Evolutionary conservation across 345 rosid species (phyloP), one percentile per base, ranked within the genome.

Genomic region (Nasturtium officinale): DNA sequence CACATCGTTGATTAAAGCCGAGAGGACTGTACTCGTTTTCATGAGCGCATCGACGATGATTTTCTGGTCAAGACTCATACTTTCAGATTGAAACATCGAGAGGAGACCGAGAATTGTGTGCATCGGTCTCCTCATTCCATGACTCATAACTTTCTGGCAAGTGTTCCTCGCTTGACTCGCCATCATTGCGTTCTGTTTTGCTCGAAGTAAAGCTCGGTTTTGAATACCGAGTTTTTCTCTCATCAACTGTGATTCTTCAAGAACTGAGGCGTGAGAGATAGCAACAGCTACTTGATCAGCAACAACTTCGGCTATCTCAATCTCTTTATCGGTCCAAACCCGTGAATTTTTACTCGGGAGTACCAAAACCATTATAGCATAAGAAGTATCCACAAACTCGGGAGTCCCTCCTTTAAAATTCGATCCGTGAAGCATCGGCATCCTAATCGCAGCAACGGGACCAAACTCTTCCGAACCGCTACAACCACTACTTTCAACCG

Each of bases 211-310:
- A 12, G 82, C 86, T 12, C 83, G 89, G 73, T 94, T 94, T 72
- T 86, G 95, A 75, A 89, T 89, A 5, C 84, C 75, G 35, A 94
- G 85, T 72, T 87, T 88, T 43, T 91, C 96, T 56, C 96, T 87
- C 96, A 94, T 94, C 8, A 84, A 61, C 77, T 84, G 97, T 30
- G 98, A 94, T 73, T 94, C 98, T 65, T 91, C 96, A 3, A 94
- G 96, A 77, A 94, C 92, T 7, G 98, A 82, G 46, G 98, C 98
- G 56, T 94, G 98, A 8, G 98, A 94, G 30, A 94, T 86, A 51
- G 98, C 98, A 56, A 94, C 97, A 2, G 98, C 97, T 42, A 94
- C 97, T 81, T 94, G 97, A 83, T 94, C 98, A 57, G 98, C 98
- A 62, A 94, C 98, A 55, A 91, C 97, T 80, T 89, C 91, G 2